phyloP scores from a whole-genome alignment of 2,329 filamentous ascomycete species.

The Paecilomyces variotii region DNA sequence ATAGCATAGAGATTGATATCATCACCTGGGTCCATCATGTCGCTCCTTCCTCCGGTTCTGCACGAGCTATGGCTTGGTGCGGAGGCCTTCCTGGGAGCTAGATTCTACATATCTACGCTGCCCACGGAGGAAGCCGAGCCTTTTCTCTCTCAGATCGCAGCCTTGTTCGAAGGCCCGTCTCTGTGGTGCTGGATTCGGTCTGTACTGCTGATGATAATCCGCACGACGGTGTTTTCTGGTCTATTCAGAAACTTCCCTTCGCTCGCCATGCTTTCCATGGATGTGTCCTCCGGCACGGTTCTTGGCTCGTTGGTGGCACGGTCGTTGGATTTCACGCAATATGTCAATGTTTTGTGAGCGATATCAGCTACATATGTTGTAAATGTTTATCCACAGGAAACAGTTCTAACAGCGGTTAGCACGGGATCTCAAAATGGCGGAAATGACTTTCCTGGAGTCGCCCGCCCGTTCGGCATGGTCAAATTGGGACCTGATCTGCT shows the following conservation, averaged over 20 bases:
- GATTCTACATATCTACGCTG: neutral
- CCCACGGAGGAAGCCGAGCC: neutral
- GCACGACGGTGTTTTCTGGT: neutral
- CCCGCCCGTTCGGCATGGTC: constrained; percentile 35
- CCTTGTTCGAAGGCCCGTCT: neutral
- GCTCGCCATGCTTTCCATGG: neutral
- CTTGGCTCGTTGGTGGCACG: neutral
- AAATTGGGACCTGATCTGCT: constrained; percentile 37
- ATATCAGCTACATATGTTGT: neutral
- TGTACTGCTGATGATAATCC: neutral
- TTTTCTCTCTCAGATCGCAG: neutral
- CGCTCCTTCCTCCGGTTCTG: neutral
- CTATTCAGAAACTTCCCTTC: neutral
- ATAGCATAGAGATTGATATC: neutral
- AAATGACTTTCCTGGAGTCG: constrained; percentile 37
- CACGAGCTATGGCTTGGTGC: neutral
- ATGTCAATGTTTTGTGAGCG: neutral
- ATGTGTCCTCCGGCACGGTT: neutral
- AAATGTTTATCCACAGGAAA: neutral
- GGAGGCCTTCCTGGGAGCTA: neutral
- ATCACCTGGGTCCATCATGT: neutral
- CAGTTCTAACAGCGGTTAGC: constrained; percentile 6
- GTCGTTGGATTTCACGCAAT: neutral
- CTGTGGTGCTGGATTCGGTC: neutral
- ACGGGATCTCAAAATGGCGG: constrained; percentile 27